Percentiles rank a stretch among this genome's conserved stretches.
Evolutionary conservation across 2,329 filamentous ascomycete species (phyloP).

Genomic region (Esteya vermicola): DNA sequence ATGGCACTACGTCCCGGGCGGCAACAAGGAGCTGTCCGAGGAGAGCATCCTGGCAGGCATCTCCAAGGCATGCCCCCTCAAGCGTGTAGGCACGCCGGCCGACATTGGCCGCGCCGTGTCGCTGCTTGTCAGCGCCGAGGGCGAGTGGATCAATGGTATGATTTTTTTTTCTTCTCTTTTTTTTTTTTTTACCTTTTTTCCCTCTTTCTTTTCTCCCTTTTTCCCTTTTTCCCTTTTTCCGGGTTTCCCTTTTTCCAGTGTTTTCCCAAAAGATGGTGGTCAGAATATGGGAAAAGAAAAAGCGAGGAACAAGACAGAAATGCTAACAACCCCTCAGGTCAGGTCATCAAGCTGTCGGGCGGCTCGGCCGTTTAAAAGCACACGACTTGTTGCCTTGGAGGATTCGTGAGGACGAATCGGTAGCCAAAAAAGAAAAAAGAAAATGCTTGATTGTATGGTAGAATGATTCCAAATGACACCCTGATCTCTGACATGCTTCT

Average conservation of each 20-base stretch:
- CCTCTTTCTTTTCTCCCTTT: conserved; percentile 1
- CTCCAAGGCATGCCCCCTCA: conserved; percentile 42
- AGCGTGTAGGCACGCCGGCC: conserved; percentile 40
- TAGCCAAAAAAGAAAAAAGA: too few relatives aligned
- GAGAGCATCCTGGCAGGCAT: conserved; percentile 41
- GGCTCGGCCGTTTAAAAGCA: conserved; percentile 16
- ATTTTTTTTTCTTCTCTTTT: conserved; percentile 1
- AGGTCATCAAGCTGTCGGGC: conserved; percentile 24
- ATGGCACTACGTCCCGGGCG: conserved; percentile 49
- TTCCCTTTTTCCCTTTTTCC: background rate
- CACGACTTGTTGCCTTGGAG: too few relatives aligned
- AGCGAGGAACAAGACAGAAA: too few relatives aligned
- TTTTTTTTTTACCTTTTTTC: conserved; percentile 2
- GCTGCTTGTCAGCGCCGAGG: conserved; percentile 40
- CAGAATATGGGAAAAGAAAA: too few relatives aligned
- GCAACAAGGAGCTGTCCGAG: conserved; percentile 33
- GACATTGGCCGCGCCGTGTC: conserved; percentile 45
- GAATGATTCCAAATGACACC: too few relatives aligned
- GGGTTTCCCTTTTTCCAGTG: background rate
- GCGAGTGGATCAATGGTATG: conserved; percentile 52
- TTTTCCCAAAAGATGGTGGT: too few relatives aligned
- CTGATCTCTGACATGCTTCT: too few relatives aligned
- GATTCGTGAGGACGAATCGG: too few relatives aligned
- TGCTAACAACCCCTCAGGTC: conserved; percentile 13
- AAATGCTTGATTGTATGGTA: background rate